Evolutionary conservation across 2,329 filamentous ascomycete species (phyloP), one percentile per base, ranked within the genome.

Genomic region (Podosphaera leucotricha): DNA sequence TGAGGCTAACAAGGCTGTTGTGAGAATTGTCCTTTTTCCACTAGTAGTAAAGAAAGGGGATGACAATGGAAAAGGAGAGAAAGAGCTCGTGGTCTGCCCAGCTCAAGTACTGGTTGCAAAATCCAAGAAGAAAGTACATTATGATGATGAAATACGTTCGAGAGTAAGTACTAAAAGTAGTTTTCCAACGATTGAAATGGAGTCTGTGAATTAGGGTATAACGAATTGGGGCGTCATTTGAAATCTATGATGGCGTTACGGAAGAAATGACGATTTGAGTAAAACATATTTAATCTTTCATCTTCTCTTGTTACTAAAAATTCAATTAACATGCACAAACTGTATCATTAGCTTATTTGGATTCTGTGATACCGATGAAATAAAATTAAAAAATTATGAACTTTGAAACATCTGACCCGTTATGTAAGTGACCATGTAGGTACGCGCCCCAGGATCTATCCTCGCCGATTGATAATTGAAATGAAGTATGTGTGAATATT

Each of bases 31-130:
- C 1, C 72, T 98, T 36, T 98, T 98, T 67, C 92, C 92, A 8
- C 70, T 95, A 1, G 87, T 98, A 16, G 83, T 95, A 54, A 93
- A 93, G 65, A 92, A 90, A 65, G 87, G 86, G 44, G 82, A 92
- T 55, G 87, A 95, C 58, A 66, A 68, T 36, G 90, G 86, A 20
- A 71, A 79, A 44, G 87, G 86, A 44, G 84, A 94, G 44, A 85
- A 94, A 52, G 86, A 95, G 66, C 83, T 92, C 50, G 86, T 95
- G 40, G 84, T 98, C 38, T 92, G 80, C 57, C 87, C 87, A 8
- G 90, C 92, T 6, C 87, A 95, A 61, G 90, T 98, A 30, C 71
- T 95, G 48, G 73, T 94, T 38, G 80, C 79, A 1, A 59, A 55
- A 44, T 47, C 53, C n/a, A 57, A 55, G 49, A 57, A 57, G 45